A percentile compares a stretch with the other conserved stretches of the same genome.
These are phyloP conservation scores for Backusella luteola DNA, from an alignment of 192 early-diverging fungal genomes.

Conservation along the genomic window DNA sequence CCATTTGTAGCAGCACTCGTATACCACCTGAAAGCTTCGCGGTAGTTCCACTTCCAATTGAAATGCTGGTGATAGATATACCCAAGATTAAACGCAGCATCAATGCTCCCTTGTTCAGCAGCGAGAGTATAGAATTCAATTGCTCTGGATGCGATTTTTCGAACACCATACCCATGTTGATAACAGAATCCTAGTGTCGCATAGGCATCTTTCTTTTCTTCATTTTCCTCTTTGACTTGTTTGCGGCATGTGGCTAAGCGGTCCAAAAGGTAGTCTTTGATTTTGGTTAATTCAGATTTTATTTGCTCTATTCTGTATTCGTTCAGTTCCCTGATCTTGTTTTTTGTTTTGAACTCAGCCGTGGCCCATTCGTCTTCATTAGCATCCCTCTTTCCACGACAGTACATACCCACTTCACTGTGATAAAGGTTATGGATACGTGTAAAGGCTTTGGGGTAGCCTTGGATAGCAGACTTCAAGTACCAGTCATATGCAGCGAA, in stretches of 20 bases:
- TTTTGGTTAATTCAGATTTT: neutral
- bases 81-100: neutral
- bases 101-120: neutral
- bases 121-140: neutral
- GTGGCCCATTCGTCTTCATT: too few species aligned
- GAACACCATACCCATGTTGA: neutral
- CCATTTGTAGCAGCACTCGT: neutral
- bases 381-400: too few species aligned
- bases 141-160: neutral
- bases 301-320: neutral
- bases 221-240: too few species aligned
- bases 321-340: too few species aligned
- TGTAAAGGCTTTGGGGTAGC: too few species aligned
- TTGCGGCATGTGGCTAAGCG: too few species aligned
- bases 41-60: neutral
- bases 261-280: neutral
- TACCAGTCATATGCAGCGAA: too few species aligned
- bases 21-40: neutral
- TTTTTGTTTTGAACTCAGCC: too few species aligned
- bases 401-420: too few species aligned
- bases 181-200: neutral
- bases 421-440: too few species aligned
- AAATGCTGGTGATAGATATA: neutral
- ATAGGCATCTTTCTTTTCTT: neutral
- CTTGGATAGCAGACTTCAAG: too few species aligned